These are phyloP conservation scores for Mortierella sp. DNA, from an alignment of 371 early-diverging fungal genomes.

Conservation along the genomic window DNA sequence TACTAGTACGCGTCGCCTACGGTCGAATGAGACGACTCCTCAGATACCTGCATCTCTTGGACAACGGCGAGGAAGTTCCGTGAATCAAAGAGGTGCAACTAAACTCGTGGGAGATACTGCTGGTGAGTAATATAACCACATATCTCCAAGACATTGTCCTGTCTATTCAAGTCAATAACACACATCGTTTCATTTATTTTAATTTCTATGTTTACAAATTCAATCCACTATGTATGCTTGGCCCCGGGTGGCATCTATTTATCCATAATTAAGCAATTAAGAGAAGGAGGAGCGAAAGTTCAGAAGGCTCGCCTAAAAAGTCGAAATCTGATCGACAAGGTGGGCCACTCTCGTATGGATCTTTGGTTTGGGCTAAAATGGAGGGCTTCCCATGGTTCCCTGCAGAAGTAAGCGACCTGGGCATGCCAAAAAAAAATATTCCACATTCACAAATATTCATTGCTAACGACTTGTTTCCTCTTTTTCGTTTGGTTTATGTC, in stretches of 20 bases:
- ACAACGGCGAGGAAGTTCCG: conserved; percentile 28
- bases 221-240: neutral
- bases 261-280: conserved; percentile 8
- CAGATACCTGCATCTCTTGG: neutral
- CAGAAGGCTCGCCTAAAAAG: conserved; percentile 21
- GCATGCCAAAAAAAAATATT: neutral
- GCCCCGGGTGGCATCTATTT: neutral
- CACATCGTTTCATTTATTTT: neutral
- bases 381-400: conserved; percentile 60
- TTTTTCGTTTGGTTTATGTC: no score
- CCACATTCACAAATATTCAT: no score
- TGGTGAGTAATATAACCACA: conserved; percentile 25
- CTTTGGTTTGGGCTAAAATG: conserved; percentile 59
- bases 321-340: conserved; percentile 16
- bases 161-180: conserved; percentile 2
- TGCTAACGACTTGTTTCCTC: no score
- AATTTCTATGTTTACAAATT: neutral
- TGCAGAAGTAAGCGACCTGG: conserved; percentile 47
- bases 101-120: conserved; percentile 15
- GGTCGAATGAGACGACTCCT: conserved; percentile 25
- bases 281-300: conserved; percentile 20
- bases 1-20: conserved; percentile 28
- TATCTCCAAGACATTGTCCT: neutral
- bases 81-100: conserved; percentile 2
- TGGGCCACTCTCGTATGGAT: conserved; percentile 24